These are phyloP conservation scores for Jaenimonas drosophilae DNA, from an alignment of 208 protist species.

Conservation along the genomic window DNA sequence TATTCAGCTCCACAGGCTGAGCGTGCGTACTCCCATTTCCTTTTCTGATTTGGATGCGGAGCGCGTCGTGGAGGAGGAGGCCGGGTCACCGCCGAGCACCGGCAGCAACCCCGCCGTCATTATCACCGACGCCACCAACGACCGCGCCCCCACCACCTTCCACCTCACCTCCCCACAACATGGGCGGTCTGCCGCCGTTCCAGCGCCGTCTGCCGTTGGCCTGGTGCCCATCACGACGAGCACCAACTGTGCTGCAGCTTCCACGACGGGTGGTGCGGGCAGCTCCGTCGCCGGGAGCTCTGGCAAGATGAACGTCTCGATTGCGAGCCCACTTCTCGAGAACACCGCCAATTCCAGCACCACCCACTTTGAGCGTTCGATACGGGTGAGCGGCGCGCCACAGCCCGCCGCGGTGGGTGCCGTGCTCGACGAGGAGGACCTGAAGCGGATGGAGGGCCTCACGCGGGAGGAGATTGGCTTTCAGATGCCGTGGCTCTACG, in stretches of 20 bases:
- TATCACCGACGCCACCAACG: no score
- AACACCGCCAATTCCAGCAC: not conserved
- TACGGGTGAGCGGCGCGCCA: not conserved
- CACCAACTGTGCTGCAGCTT: not conserved
- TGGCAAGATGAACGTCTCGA: not conserved
- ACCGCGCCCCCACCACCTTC: no score
- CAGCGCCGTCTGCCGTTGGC: no score
- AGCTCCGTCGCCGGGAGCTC: not conserved
- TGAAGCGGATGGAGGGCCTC: not conserved
- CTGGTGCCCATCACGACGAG: not conserved
- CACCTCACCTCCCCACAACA: no score
- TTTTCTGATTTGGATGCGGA: no score
- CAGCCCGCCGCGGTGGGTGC: not conserved
- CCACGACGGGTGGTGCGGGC: not conserved
- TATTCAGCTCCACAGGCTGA: no score
- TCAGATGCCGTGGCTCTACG: conserved; percentile 47
- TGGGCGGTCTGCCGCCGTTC: no score
- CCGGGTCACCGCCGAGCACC: no score
- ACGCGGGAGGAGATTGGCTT: conserved; percentile 1
- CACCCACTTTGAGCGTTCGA: no score
- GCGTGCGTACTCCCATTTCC: no score
- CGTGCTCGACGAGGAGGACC: not conserved
- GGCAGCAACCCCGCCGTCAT: no score
- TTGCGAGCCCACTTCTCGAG: not conserved
- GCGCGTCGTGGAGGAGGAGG: no score